Evolutionary conservation across 225 moss, liverwort and hornwort genomes (phyloP).

Genomic region (Asterella californica): DNA sequence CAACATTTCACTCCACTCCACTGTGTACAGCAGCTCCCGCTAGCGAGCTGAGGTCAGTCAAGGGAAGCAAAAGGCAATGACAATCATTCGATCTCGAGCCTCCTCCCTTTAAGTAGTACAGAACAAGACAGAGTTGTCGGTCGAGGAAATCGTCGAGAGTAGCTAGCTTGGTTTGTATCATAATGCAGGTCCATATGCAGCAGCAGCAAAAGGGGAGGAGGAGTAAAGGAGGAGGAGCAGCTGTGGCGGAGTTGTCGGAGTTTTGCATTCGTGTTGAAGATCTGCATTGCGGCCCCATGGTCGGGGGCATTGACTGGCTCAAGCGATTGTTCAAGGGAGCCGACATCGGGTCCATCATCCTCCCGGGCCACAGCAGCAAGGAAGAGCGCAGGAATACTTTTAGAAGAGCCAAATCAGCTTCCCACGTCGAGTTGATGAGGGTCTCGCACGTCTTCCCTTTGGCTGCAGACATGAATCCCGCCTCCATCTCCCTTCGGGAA

Average conservation of each 20-base stretch:
- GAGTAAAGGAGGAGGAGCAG: not conserved
- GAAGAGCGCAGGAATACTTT: not conserved
- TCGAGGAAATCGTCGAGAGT: not conserved
- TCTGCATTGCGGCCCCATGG: slow-evolving; percentile 20
- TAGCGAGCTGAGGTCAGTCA: not conserved
- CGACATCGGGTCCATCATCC: slow-evolving; percentile 6
- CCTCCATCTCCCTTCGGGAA: not conserved
- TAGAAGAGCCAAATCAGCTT: slow-evolving; percentile 2
- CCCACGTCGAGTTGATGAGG: not conserved
- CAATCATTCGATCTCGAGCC: not conserved
- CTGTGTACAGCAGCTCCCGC: not conserved
- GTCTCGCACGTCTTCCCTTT: slow-evolving; percentile 16
- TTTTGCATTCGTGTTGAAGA: slow-evolving; percentile 4
- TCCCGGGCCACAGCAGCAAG: not conserved
- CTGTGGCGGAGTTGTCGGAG: not conserved
- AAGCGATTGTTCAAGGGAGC: slow-evolving; percentile 24
- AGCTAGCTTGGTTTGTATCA: not conserved
- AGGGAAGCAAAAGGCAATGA: not conserved
- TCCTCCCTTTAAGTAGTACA: not conserved
- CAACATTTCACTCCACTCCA: not conserved
- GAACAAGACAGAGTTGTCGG: not conserved
- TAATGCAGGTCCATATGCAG: not conserved
- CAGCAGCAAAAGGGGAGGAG: not conserved
- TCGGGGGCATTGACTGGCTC: slow-evolving; percentile 20
- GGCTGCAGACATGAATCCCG: slow-evolving; percentile 10